Conservation (phyloP, 1,284 basidiomycete genomes). For the Leccinum colubrinum region DNA sequence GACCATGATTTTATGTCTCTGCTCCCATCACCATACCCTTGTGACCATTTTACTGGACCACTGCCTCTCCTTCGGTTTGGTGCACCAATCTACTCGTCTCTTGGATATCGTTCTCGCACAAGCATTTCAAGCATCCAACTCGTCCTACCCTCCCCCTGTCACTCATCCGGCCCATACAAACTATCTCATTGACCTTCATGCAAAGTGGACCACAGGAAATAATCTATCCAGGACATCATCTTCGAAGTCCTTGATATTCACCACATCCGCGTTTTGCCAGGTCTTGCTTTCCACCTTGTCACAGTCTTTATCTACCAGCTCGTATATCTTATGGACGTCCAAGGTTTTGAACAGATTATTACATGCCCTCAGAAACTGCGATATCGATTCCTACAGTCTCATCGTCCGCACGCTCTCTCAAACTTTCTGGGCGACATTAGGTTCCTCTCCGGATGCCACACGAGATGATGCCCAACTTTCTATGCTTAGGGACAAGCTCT, state of each 20-base stretch:
- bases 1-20: slow-evolving; percentile 42
- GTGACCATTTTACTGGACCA: slow-evolving; percentile 47
- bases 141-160: slow-evolving; percentile 26
- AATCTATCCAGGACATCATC: slow-evolving; percentile 1
- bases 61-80: slow-evolving; percentile 39
- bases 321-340: slow-evolving; percentile 37
- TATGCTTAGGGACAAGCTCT: slow-evolving; percentile 21
- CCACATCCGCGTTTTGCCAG: slow-evolving; percentile 29
- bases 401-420: slow-evolving; percentile 15
- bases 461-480: slow-evolving; percentile 4
- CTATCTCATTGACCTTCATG: slow-evolving; percentile 39
- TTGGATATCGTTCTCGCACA: slow-evolving; percentile 40
- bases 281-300: slow-evolving; percentile 18
- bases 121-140: slow-evolving; percentile 23
- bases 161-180: slow-evolving; percentile 44
- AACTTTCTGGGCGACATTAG: slow-evolving; percentile 11
- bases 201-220: slow-evolving; percentile 28
- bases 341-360: slow-evolving; percentile 38
- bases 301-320: slow-evolving; percentile 8
- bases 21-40: slow-evolving; percentile 45
- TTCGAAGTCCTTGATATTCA: slow-evolving; percentile 17
- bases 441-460: neutral
- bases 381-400: slow-evolving; percentile 24
- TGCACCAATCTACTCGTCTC: slow-evolving; percentile 42
- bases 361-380: slow-evolving; percentile 19